Percentiles rank a stretch among this genome's conserved stretches.
phyloP scores from a whole-genome alignment of 1,139 yeast genomes.

The Hemisphaericaspora xylanilytica region DNA sequence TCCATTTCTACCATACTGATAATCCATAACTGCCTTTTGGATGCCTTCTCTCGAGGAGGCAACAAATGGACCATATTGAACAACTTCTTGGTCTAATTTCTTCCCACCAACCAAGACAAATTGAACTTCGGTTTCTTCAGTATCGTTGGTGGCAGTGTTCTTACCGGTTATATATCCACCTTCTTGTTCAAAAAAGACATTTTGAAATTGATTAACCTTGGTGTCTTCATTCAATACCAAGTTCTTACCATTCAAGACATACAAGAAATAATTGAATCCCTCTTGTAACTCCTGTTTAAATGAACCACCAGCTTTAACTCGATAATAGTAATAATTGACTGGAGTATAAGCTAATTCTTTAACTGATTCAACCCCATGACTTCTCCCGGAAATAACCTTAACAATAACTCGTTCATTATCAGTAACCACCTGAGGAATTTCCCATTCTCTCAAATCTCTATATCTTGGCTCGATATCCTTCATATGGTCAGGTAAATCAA shows the following conservation, averaged over 20 bases:
- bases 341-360: conserved; percentile 85
- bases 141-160: conserved; percentile 35
- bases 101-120: conserved; percentile 78
- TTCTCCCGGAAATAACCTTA: conserved; percentile 73
- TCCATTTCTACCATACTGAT: conserved; percentile 66
- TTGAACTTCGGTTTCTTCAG: conserved; percentile 34
- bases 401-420: conserved; percentile 69
- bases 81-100: conserved; percentile 70
- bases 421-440: conserved; percentile 61
- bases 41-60: conserved; percentile 64
- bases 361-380: conserved; percentile 72
- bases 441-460: conserved; percentile 70
- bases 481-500: conserved; percentile 72
- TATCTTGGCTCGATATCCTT: conserved; percentile 76
- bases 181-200: conserved; percentile 64
- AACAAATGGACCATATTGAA: conserved; percentile 90
- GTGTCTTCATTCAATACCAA: conserved; percentile 46
- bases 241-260: conserved; percentile 62
- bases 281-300: conserved; percentile 61
- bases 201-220: conserved; percentile 45
- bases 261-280: conserved; percentile 71
- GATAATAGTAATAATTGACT: conserved; percentile 69
- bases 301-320: conserved; percentile 65
- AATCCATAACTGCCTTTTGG: conserved; percentile 67
- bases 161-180: conserved; percentile 57